A percentile compares a stretch with the other conserved stretches of the same genome.
phyloP scores from a whole-genome alignment of 441 rosid species.

The Macaranga tanarius region DNA sequence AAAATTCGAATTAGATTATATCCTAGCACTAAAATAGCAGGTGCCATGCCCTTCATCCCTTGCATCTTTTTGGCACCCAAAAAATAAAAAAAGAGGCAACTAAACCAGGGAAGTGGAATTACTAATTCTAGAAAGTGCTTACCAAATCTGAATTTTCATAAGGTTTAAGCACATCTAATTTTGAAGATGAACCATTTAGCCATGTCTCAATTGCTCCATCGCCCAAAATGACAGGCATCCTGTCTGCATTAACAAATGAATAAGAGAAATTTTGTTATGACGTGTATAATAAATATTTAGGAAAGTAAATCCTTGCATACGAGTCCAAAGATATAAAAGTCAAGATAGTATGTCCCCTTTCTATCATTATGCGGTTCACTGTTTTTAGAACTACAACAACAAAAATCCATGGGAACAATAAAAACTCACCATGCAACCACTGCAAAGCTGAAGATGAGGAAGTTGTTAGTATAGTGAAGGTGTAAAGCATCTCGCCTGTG shows the following conservation, averaged over 20 bases:
- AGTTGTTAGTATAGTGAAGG: conserved; percentile 78
- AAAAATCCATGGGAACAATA: conserved; percentile 15
- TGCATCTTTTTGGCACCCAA: background rate
- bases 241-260: conserved; percentile 39
- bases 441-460: conserved; percentile 63
- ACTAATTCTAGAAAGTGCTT: conserved; percentile 22
- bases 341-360: background rate
- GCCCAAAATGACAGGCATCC: conserved; percentile 88
- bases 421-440: conserved; percentile 82
- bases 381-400: background rate
- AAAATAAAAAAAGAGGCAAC: background rate
- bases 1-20: conserved; percentile 8
- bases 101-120: background rate
- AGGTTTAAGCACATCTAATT: conserved; percentile 58
- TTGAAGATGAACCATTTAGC: conserved; percentile 53
- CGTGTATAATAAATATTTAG: background rate
- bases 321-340: background rate
- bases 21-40: background rate
- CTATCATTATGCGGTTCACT: background rate
- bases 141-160: conserved; percentile 75
- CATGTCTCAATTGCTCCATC: conserved; percentile 60
- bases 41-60: conserved; percentile 3
- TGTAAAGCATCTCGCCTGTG: conserved; percentile 74
- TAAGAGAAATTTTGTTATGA: no score
- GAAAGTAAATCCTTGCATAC: no score